Conservation (phyloP, 805 yeast species). For the Candida yuanshanica region DNA sequence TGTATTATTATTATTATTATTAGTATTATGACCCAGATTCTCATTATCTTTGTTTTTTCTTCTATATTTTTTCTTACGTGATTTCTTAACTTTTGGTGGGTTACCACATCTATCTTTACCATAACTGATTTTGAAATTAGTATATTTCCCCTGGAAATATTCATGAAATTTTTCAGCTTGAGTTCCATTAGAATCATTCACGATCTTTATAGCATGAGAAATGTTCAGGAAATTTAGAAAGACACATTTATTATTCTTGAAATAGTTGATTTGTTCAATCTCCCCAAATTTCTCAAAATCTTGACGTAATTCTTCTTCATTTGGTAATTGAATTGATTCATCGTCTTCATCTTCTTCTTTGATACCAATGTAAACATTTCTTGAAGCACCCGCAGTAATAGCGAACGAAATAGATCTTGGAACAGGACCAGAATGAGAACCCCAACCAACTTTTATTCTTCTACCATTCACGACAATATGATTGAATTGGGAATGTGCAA, state of each 20-base stretch:
- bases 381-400: conserved; percentile 67
- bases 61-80: conserved; percentile 26
- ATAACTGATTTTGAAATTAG: conserved; percentile 52
- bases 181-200: conserved; percentile 47
- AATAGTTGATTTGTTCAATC: conserved; percentile 69
- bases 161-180: conserved; percentile 30
- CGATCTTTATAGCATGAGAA: conserved; percentile 54
- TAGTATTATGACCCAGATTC: too few relatives aligned
- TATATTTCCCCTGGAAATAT: conserved; percentile 41
- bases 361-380: conserved; percentile 71
- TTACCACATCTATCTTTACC: conserved; percentile 83
- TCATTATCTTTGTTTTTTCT: conserved; percentile 1
- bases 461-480: conserved; percentile 58
- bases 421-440: conserved; percentile 59
- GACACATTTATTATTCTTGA: conserved; percentile 66
- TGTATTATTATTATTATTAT: too few relatives aligned
- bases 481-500: conserved; percentile 51
- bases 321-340: conserved; percentile 32
- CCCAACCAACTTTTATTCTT: conserved; percentile 64
- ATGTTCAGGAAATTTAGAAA: conserved; percentile 68
- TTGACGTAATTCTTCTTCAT: conserved; percentile 42
- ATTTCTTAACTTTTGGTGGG: conserved; percentile 47
- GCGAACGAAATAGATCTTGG: conserved; percentile 51
- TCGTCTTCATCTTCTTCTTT: conserved; percentile 30
- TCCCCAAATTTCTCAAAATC: conserved; percentile 66